Evolutionary conservation across 106 monocot genomes (phyloP).

Genomic region (Phalaenopsis aphrodite): DNA sequence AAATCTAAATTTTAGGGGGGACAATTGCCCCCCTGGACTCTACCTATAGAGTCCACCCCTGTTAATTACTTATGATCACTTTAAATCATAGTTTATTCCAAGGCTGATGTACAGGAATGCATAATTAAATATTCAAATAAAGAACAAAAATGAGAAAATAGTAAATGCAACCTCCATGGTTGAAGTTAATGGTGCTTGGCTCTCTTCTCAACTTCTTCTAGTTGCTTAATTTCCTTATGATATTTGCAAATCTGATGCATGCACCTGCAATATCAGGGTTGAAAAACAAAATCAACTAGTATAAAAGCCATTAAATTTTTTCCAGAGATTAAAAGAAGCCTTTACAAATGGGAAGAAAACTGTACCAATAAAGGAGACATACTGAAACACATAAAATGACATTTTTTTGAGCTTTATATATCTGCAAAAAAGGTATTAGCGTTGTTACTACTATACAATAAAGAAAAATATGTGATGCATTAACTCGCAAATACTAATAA

Average conservation of each 20-base stretch:
- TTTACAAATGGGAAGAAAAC: background rate
- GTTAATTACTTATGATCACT: background rate
- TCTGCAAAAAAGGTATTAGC: conserved; percentile 26
- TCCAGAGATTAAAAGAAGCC: background rate
- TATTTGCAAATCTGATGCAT: conserved; percentile 55
- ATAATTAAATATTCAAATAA: background rate
- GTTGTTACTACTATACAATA: conserved; percentile 2
- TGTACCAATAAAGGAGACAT: conserved; percentile 73
- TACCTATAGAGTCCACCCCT: no score
- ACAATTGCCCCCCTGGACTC: no score
- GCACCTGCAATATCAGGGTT: conserved; percentile 30
- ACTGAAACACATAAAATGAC: conserved; percentile 60
- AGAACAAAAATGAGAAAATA: background rate
- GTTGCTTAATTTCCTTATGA: conserved; percentile 50
- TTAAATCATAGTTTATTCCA: background rate
- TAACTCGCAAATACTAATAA: background rate
- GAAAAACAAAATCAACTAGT: background rate
- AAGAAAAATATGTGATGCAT: background rate
- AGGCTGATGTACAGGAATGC: background rate
- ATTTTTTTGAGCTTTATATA: conserved; percentile 83
- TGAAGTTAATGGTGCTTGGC: conserved; percentile 37
- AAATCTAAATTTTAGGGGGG: no score
- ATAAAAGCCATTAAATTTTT: background rate
- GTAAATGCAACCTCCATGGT: background rate
- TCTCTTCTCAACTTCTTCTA: conserved; percentile 69